Base-by-base conservation (phyloP, 2,329 filamentous ascomycete species). In the Nigrograna mackinnonii region DNA sequence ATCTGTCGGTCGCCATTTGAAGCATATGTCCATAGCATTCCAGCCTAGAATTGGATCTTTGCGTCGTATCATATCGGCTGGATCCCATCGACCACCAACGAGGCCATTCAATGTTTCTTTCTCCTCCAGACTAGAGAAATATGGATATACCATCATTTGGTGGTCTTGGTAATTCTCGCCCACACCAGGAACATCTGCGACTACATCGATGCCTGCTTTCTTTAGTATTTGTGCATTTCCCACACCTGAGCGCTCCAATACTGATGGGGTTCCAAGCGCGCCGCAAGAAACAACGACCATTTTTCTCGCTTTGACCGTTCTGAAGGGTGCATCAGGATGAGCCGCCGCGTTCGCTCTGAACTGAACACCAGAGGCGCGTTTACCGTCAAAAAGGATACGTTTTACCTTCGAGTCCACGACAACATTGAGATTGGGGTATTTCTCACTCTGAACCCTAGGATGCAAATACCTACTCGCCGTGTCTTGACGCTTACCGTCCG, bases 151-250 rank as follows among this genome's bases (percentile, higher is more conserved):
- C 0, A 79, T 47, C 2, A 84, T 62, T 31, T 84, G 72, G 43
- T 84, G 82, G 55, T 87, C 84, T 38, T 84, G 74, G 14, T 87
- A 73, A 62, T 86, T 83, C 44, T 78, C 78, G 4, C 84, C 84
- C 5, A 87, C 82, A 20, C 84, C 80, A 1, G 78, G 77, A 2
- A 83, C 75, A 47, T 85, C 73, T 9, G 77, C 70, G 9, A 83
- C 52, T 0, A 79, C 62, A 1, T 71, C 57, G 48, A 86, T 83
- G 5, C 71, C 67, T 46, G 79, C 75, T 37, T 71, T 70, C 11
- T 70, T 44, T 2, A 85, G 71, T 5, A 82, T 53, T 2, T 75
- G 67, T 1, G 71, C 65, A 33, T 72, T 69, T n/a, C 81, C 82
- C 2, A 87, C 55, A 6, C 84, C 84, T 1, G 83, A 86, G 16